Base-by-base conservation (phyloP, 768 basidiomycete species). In the Boletus reticulatus region DNA sequence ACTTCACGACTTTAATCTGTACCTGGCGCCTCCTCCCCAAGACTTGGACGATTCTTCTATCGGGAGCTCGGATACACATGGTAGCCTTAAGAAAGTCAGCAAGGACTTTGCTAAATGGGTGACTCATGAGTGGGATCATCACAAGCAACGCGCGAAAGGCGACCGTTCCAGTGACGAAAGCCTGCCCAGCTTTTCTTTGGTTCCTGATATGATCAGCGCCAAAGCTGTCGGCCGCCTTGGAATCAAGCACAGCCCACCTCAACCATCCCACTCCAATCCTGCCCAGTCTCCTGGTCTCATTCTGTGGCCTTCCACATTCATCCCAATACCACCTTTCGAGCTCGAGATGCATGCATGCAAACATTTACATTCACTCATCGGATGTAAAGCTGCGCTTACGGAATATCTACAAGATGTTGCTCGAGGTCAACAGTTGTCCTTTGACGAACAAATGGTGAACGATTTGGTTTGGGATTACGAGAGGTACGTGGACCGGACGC, bases 261-360 rank as follows among this genome's bases (percentile, higher is more conserved):
- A 43, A 12, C 60, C 62, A 24, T 59, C 57, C 31, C 58, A 62
- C 22, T 62, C 73, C n/a, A 57, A 58, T 11, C 64, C 73, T 0
- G 64, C 76, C 43, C 87, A 88, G 65, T 84, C 84, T 2, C 78
- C 84, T 7, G 88, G 89, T 1, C 69, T 90, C 8, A 64, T 89
- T 22, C 70, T 88, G 34, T 81, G 75, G 77, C 84, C 81, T 8
- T 71, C 76, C 24, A 82, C 79, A 7, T 87, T 85, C 66, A 73
- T 89, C 44, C 80, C 85, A 1, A 72, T 86, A 60, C 52, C 76
- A 1, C 77, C 87, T 22, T 64, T 68, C 4, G 87, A 88, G 64
- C 73, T 90, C 34, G 88, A 90, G 72, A 84, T 87, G 83, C 85
- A 89, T 62, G 78, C 83, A n/a, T 85, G 83, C 72, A 87, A 84